phyloP scores from a whole-genome alignment of 441 rosid genomes.

The Bruguiera hainesii region DNA sequence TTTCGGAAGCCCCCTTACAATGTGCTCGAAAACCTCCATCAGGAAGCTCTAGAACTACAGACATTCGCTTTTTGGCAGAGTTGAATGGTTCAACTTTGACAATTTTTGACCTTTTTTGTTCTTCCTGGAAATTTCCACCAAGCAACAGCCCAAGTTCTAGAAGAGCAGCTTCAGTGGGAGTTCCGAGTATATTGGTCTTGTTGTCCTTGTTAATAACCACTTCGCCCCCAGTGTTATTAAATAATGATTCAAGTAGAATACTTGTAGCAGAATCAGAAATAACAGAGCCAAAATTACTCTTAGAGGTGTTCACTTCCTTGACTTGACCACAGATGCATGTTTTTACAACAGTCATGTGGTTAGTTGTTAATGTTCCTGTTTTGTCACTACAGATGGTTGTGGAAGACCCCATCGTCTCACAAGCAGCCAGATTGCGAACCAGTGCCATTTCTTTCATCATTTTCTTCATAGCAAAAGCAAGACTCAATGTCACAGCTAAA shows the following conservation, averaged over 20 bases:
- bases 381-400: conserved; percentile 54
- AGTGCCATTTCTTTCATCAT: conserved; percentile 52
- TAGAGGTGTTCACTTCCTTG: conserved; percentile 47
- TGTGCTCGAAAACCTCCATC: conserved; percentile 32
- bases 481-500: conserved; percentile 50
- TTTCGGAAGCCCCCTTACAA: conserved; percentile 65
- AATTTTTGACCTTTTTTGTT: conserved; percentile 33
- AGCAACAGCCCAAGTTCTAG: conserved; percentile 57
- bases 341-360: conserved; percentile 42
- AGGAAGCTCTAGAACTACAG: conserved; percentile 37
- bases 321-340: conserved; percentile 43
- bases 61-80: conserved; percentile 47
- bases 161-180: conserved; percentile 72
- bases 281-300: conserved; percentile 35
- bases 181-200: conserved; percentile 60
- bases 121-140: conserved; percentile 44
- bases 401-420: conserved; percentile 54
- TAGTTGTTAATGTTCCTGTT: conserved; percentile 46
- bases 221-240: conserved; percentile 70
- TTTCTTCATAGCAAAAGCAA: conserved; percentile 59
- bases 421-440: conserved; percentile 50
- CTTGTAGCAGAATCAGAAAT: conserved; percentile 40
- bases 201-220: conserved; percentile 36
- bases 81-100: conserved; percentile 64
- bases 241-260: conserved; percentile 59